Evolutionary conservation across 495 filamentous ascomycete genomes (phyloP), one percentile per base, ranked within the genome.

Genomic region (Podospora conica): DNA sequence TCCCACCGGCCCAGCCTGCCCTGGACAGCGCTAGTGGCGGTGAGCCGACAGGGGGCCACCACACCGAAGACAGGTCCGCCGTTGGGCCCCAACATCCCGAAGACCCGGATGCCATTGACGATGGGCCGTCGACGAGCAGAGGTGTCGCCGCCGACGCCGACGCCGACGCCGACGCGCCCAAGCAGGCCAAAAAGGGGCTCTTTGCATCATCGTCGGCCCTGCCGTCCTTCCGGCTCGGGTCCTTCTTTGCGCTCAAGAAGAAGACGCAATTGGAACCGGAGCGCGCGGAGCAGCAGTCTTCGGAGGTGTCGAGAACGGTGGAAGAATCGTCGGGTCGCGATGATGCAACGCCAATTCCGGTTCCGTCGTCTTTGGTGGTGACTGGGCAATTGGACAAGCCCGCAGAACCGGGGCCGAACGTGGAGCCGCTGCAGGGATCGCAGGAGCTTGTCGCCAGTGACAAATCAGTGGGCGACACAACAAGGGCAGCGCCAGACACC

Each of bases 391-490:
- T 60, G 33, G 56, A 64, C 55, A 22, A 65, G 48, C 59, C 70
- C 62, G 68, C 68, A 60, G 53, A 64, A 54, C 61, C 60, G 64
- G 62, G 58, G 29, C 63, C 61, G 53, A 66, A 68, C 64, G 63
- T 63, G 73, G 69, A 64, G 58, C 67, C 54, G 63, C 58, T 68
- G 69, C 67, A 70, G 67, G 69, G 21, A 4, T 15, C 68, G 69
- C 69, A 71, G 67, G 61, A 67, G 66, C 69, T 71, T 63, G 58
- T 64, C 64, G 55, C 15, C 64, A 22, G 56, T 60, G 65, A 69
- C 71, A 71, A 75, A 75, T 73, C 71, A 73, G 66, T 68, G 68
- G 55, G 10, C 66, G 69, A 73, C 71, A 75, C 71, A 70, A 70
- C 71, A 55, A 48, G 53, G 61, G 21, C 9, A 24, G 25, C 66